A percentile compares a stretch with the other conserved stretches of the same genome.
These are phyloP conservation scores for Hanseniaspora meyeri DNA, from an alignment of 805 yeast species.

Conservation along the genomic window DNA sequence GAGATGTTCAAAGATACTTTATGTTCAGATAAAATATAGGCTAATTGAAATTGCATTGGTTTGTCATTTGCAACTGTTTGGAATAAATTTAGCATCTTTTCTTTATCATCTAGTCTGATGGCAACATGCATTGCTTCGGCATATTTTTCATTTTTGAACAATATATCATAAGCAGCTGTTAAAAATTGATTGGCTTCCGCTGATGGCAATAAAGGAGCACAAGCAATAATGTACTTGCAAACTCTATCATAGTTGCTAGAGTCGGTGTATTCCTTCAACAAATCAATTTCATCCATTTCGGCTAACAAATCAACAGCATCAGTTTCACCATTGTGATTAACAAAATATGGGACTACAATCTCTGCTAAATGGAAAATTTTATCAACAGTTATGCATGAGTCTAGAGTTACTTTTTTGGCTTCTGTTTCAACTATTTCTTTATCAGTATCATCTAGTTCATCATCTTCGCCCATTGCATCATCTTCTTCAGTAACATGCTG, in stretches of 20 bases:
- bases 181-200: constrained; percentile 82
- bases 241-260: constrained; percentile 75
- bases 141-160: constrained; percentile 61
- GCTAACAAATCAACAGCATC: constrained; percentile 91
- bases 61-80: constrained; percentile 57
- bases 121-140: constrained; percentile 88
- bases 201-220: constrained; percentile 92
- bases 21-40: constrained; percentile 76
- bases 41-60: constrained; percentile 75
- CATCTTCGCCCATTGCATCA: constrained; percentile 15
- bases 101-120: constrained; percentile 73
- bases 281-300: constrained; percentile 79
- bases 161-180: constrained; percentile 78
- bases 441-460: background rate
- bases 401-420: constrained; percentile 11
- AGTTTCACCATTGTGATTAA: constrained; percentile 93
- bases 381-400: constrained; percentile 24
- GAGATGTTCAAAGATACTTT: constrained; percentile 36
- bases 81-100: constrained; percentile 65
- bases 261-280: constrained; percentile 73
- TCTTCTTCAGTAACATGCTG: constrained; percentile 21
- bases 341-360: constrained; percentile 74
- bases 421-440: constrained; percentile 16
- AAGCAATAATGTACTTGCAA: constrained; percentile 85
- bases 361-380: constrained; percentile 54